Evolutionary conservation across 2,329 filamentous ascomycete genomes (phyloP).

Genomic region (Blumeria hordei): DNA sequence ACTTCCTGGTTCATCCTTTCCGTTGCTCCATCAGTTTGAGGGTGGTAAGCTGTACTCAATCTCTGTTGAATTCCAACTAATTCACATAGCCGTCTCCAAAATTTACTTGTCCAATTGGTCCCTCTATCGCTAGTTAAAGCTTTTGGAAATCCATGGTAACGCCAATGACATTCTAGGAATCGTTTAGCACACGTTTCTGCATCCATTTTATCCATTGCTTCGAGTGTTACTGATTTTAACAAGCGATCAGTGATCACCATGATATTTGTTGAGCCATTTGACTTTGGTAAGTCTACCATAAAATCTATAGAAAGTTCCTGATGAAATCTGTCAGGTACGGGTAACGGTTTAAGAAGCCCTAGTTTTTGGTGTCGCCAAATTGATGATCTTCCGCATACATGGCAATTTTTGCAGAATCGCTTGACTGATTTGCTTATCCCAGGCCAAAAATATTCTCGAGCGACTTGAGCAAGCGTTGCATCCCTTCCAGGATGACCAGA

Average conservation of each 20-base stretch:
- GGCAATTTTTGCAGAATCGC: no score
- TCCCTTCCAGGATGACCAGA: not conserved
- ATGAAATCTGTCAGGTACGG: no score
- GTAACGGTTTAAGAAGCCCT: no score
- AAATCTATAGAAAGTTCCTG: no score
- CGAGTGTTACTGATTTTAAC: not conserved
- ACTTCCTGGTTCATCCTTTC: conserved; percentile 1
- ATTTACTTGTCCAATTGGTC: conserved; percentile 1
- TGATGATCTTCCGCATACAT: no score
- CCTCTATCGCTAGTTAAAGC: not conserved
- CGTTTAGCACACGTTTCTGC: not conserved
- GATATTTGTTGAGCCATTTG: not conserved
- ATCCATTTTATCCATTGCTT: not conserved
- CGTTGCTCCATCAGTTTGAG: conserved; percentile 1
- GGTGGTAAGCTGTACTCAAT: not conserved
- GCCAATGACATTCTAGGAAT: not conserved
- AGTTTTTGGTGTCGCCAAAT: no score
- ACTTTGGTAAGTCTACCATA: no score
- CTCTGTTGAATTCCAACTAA: not conserved
- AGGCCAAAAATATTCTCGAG: not conserved
- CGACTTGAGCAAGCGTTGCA: not conserved
- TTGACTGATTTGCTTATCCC: no score
- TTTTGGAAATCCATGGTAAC: not conserved
- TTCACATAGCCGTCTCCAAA: conserved; percentile 1
- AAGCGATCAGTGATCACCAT: conserved; percentile 1